These are phyloP conservation scores for Skeletonema grethae DNA, from an alignment of 108 stramenopile species.

Conservation along the genomic window DNA sequence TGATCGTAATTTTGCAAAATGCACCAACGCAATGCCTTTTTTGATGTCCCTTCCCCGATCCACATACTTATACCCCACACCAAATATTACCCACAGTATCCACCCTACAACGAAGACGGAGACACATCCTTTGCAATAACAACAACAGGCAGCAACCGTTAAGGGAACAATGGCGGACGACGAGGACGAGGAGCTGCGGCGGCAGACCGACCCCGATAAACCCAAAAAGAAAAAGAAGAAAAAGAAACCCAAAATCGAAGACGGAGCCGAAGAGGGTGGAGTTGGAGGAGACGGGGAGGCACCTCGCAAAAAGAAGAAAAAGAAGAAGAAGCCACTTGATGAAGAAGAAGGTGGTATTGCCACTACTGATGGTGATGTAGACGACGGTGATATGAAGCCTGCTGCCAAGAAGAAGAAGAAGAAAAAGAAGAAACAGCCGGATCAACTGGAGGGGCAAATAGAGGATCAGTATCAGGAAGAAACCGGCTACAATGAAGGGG, in stretches of 20 bases:
- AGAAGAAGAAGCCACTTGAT: conserved; percentile 3
- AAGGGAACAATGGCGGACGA: background rate
- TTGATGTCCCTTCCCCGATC: too few species aligned
- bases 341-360: conserved; percentile 2
- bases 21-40: too few species aligned
- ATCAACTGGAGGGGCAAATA: background rate
- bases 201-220: background rate
- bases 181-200: background rate
- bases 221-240: conserved; percentile 20
- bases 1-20: too few species aligned
- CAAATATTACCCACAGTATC: too few species aligned
- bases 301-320: background rate
- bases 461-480: background rate
- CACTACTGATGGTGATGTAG: background rate
- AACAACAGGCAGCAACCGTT: background rate
- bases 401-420: conserved; percentile 2
- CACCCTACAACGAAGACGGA: too few species aligned
- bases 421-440: conserved; percentile 1
- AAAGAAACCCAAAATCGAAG: conserved; percentile 11
- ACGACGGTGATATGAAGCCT: background rate
- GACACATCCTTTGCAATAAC: background rate
- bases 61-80: too few species aligned
- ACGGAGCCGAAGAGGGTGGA: background rate
- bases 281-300: background rate
- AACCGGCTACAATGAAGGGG: background rate